Percentiles rank a stretch among this genome's conserved stretches.
phyloP scores from a whole-genome alignment of 371 early-diverging fungal genomes.

The Coemansia sp. region DNA sequence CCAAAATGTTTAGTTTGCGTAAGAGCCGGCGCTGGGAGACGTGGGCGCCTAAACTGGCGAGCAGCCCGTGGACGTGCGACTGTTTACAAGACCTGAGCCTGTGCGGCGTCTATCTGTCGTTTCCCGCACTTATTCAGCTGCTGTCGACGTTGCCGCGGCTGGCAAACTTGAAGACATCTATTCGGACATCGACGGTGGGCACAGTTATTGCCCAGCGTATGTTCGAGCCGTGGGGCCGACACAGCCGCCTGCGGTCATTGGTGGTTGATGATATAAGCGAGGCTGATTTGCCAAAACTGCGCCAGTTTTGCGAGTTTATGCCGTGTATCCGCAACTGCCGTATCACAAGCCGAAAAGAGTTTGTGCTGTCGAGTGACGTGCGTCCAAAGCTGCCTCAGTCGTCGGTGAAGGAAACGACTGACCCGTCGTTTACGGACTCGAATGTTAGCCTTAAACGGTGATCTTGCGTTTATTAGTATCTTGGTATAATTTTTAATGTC shows the following conservation, averaged over 20 bases:
- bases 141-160: conserved; percentile 40
- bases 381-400: background rate
- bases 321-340: conserved; percentile 47
- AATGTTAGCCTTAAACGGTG: conserved; percentile 6
- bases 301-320: conserved; percentile 48
- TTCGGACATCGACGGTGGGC: conserved; percentile 37
- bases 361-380: background rate
- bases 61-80: conserved; percentile 44
- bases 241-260: conserved; percentile 37
- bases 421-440: conserved; percentile 5
- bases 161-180: conserved; percentile 39
- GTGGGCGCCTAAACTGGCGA: conserved; percentile 51
- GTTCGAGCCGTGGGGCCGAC: conserved; percentile 51
- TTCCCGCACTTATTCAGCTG: conserved; percentile 48
- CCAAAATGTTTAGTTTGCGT: conserved; percentile 45
- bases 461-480: background rate
- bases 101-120: conserved; percentile 47
- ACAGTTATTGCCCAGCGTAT: conserved; percentile 35
- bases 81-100: conserved; percentile 36
- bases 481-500: too few species aligned
- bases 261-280: conserved; percentile 47
- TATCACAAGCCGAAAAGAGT: conserved; percentile 24
- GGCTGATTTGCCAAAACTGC: conserved; percentile 38
- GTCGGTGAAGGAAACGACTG: background rate
- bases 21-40: conserved; percentile 44